Percentiles rank a stretch among this genome's conserved stretches.
phyloP scores from a whole-genome alignment of 495 filamentous ascomycete species.

The Daldinia vernicosa region DNA sequence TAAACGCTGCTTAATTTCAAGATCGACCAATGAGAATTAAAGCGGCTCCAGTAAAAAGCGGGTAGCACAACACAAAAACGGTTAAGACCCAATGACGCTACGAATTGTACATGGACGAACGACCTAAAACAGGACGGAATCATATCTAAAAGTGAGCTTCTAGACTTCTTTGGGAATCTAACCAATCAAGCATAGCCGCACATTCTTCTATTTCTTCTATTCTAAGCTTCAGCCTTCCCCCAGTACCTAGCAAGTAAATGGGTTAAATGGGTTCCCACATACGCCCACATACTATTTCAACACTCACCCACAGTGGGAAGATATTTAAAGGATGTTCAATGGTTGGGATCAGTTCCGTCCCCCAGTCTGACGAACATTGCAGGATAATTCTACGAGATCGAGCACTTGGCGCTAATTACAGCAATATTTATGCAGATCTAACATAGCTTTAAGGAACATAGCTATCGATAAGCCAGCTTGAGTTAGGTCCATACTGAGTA shows the following conservation, averaged over 20 bases:
- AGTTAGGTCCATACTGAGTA: too few relatives aligned
- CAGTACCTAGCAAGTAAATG: constrained; percentile 3
- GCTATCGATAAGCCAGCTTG: not conserved
- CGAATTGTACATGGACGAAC: not conserved
- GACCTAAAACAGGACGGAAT: constrained; percentile 15
- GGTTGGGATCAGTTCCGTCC: not conserved
- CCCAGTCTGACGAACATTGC: not conserved
- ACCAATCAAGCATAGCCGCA: constrained; percentile 13
- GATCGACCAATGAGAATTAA: constrained; percentile 28
- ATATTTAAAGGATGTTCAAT: not conserved
- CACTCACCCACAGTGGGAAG: not conserved
- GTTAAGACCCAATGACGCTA: constrained; percentile 29
- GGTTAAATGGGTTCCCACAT: constrained; percentile 20
- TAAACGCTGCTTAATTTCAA: constrained; percentile 41
- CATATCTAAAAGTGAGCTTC: not conserved
- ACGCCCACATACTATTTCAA: constrained; percentile 8
- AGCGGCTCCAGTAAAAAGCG: constrained; percentile 15
- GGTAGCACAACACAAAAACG: constrained; percentile 27
- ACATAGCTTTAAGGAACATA: not conserved
- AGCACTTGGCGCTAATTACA: not conserved
- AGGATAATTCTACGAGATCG: constrained; percentile 1
- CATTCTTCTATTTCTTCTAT: too few relatives aligned
- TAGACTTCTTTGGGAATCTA: constrained; percentile 3
- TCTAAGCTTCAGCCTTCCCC: not conserved
- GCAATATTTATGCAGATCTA: constrained; percentile 1